A percentile compares a stretch with the other conserved stretches of the same genome.
Conservation (phyloP, 2,329 filamentous ascomycete species). For the Diaporthe aspalathi region DNA sequence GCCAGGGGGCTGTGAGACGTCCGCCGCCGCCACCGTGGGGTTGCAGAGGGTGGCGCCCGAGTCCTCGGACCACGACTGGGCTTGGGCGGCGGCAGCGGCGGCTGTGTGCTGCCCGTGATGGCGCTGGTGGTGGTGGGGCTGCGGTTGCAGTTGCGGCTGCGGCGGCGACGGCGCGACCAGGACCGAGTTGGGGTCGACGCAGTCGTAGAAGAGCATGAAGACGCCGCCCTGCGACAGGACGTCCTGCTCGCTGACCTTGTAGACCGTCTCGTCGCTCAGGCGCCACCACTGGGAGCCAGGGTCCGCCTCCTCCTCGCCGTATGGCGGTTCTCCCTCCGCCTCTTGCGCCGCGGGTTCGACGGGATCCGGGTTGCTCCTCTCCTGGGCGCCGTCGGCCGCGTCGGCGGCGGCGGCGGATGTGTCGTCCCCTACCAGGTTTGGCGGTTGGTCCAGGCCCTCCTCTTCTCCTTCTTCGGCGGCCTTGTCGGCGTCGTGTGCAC, state of each 20-base stretch:
- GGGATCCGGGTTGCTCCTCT: conserved; percentile 30
- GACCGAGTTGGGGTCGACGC: conserved; percentile 66
- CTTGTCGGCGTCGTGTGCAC: conserved; percentile 28
- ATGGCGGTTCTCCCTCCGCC: neutral
- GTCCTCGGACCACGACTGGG: conserved; percentile 23
- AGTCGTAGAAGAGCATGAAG: conserved; percentile 98
- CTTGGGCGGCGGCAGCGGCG: neutral
- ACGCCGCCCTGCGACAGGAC: conserved; percentile 83
- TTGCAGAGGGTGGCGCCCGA: conserved; percentile 33
- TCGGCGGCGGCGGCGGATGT: conserved; percentile 41
- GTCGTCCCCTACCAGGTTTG: conserved; percentile 43
- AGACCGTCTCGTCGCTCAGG: conserved; percentile 89
- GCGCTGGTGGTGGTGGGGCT: neutral
- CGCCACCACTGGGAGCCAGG: conserved; percentile 80
- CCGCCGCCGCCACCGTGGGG: neutral
- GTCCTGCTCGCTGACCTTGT: conserved; percentile 75
- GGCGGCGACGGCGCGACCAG: conserved; percentile 43
- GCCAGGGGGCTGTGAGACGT: neutral
- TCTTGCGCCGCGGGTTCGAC: conserved; percentile 40
- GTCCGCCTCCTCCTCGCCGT: conserved; percentile 41
- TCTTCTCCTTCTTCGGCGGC: conserved; percentile 22
- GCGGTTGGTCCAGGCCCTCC: conserved; percentile 36
- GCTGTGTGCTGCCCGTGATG: too few relatives aligned
- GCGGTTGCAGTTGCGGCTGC: too few relatives aligned
- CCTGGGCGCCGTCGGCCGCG: conserved; percentile 26